Evolutionary conservation across 345 rosid species (phyloP).

Genomic region (Eucalyptus brandiana): DNA sequence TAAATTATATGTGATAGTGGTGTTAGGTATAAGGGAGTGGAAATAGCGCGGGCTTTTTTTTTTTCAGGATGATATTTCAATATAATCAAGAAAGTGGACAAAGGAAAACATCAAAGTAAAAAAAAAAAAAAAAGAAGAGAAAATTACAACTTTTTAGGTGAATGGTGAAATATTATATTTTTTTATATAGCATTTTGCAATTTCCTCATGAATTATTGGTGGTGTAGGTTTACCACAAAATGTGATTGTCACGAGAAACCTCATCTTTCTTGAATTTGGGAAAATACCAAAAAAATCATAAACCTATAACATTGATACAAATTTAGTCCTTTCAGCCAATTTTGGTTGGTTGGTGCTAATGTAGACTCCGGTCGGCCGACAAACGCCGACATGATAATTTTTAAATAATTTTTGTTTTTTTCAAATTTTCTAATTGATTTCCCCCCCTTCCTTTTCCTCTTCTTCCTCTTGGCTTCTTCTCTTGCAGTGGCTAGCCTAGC

Average conservation of each 20-base stretch:
- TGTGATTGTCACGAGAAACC: not conserved
- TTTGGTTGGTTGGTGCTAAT: rapidly evolving
- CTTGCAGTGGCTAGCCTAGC: too few relatives aligned
- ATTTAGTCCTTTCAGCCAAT: too few relatives aligned
- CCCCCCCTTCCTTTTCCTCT: too few relatives aligned
- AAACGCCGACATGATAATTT: rapidly evolving
- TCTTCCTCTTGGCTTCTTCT: too few relatives aligned
- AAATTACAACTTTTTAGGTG: not conserved
- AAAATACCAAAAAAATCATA: too few relatives aligned
- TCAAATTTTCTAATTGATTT: too few relatives aligned
- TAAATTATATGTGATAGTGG: too few relatives aligned
- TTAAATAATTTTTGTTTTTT: too few relatives aligned
- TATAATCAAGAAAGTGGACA: not conserved
- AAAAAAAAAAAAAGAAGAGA: not conserved
- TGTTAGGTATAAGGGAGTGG: too few relatives aligned
- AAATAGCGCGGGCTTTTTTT: not conserved
- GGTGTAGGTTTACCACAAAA: not conserved
- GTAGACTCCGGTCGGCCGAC: rapidly evolving
- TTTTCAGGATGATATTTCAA: not conserved
- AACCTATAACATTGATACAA: rapidly evolving
- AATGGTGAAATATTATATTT: not conserved
- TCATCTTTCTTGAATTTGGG: not conserved
- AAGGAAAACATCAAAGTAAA: not conserved
- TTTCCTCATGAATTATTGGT: not conserved
- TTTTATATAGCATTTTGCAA: not conserved